Conservation (phyloP, 768 basidiomycete species). For the Pholiota microspora region DNA sequence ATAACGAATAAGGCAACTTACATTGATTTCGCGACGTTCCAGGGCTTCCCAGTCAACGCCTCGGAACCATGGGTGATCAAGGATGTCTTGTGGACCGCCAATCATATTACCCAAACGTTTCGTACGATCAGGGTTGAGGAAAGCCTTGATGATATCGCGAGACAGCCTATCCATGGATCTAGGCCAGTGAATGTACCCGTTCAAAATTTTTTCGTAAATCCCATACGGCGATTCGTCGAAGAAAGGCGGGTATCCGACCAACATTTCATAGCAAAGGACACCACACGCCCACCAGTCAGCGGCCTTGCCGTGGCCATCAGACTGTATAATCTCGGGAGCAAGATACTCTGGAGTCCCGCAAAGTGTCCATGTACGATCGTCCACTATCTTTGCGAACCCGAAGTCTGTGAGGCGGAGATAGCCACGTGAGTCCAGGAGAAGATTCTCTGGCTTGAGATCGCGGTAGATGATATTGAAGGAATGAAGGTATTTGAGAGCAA, state of each 20-base stretch:
- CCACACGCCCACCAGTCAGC: conserved; percentile 99
- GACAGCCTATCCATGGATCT: conserved; percentile 85
- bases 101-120: conserved; percentile 92
- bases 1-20: conserved; percentile 31
- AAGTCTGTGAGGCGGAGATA: conserved; percentile 97
- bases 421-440: conserved; percentile 91
- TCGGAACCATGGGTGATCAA: conserved; percentile 92
- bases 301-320: conserved; percentile 96
- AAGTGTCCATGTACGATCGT: conserved; percentile 96
- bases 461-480: conserved; percentile 98
- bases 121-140: conserved; percentile 89
- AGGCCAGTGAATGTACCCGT: conserved; percentile 89
- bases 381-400: conserved; percentile 96
- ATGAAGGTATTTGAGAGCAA: conserved; percentile 93
- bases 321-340: conserved; percentile 97
- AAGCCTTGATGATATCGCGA: conserved; percentile 81
- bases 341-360: conserved; percentile 97
- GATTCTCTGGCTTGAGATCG: conserved; percentile 97
- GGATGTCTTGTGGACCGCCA: conserved; percentile 87
- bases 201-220: conserved; percentile 97
- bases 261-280: conserved; percentile 96
- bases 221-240: conserved; percentile 98
- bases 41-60: conserved; percentile 92
- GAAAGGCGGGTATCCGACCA: conserved; percentile 98
- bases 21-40: conserved; percentile 83